Percentiles rank a stretch among this genome's conserved stretches.
These are phyloP conservation scores for Euphorbia schlechtendalii DNA, from an alignment of 441 rosid species.

Conservation along the genomic window DNA sequence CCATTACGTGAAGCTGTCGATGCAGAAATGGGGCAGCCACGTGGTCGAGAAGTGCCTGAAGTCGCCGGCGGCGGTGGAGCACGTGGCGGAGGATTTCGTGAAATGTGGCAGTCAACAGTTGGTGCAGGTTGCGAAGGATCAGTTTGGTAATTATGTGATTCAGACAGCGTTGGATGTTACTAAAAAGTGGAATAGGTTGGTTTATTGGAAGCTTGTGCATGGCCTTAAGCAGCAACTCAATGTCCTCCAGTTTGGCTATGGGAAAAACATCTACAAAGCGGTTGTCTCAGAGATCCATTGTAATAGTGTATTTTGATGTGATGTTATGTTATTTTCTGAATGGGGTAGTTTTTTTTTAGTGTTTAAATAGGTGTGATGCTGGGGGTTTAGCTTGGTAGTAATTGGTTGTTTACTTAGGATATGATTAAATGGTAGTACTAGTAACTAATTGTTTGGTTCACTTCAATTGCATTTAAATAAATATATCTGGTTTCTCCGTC, in stretches of 20 bases:
- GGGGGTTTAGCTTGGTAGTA: background rate
- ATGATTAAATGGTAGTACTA: background rate
- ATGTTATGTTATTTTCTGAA: background rate
- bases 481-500: background rate
- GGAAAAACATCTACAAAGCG: conserved; percentile 20
- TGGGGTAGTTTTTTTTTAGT: background rate
- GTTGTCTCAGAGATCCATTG: background rate
- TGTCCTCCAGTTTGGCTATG: conserved; percentile 14
- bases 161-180: conserved; percentile 28
- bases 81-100: conserved; percentile 21
- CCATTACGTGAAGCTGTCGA: conserved; percentile 21
- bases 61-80: conserved; percentile 4
- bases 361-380: background rate
- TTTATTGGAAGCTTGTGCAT: conserved; percentile 12
- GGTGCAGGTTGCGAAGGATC: conserved; percentile 23
- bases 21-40: conserved; percentile 25
- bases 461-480: background rate
- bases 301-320: too few species aligned
- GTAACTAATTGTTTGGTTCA: too few species aligned
- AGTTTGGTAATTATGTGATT: conserved; percentile 36
- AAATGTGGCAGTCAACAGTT: conserved; percentile 13
- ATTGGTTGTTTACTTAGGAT: background rate
- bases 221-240: background rate
- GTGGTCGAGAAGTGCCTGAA: conserved; percentile 28
- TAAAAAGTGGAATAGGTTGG: background rate